Percentiles rank a stretch among this genome's conserved stretches.
Evolutionary conservation across 169 alveolate species (phyloP).

Genomic region (Plasmodium ovale): DNA sequence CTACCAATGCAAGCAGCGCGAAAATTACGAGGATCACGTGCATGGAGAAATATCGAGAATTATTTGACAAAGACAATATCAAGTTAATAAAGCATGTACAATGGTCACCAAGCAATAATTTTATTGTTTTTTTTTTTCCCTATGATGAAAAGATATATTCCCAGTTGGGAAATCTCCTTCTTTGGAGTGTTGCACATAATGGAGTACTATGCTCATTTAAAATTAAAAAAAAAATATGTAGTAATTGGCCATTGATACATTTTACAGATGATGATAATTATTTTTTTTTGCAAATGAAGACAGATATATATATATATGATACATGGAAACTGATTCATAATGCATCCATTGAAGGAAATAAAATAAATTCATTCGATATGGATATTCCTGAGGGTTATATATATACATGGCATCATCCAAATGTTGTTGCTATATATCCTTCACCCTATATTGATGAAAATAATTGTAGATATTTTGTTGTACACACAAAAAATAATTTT

Average conservation of each 20-base stretch:
- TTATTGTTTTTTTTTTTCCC: conserved; percentile 50
- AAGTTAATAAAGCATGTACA: conserved; percentile 59
- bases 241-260: conserved; percentile 59
- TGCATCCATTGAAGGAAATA: too few relatives aligned
- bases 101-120: conserved; percentile 57
- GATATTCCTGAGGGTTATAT: conserved; percentile 37
- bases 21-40: conserved; percentile 13
- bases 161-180: conserved; percentile 19
- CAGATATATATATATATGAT: conserved; percentile 48
- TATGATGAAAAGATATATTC: conserved; percentile 26
- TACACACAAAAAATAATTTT: conserved; percentile 60
- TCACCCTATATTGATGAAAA: conserved; percentile 30
- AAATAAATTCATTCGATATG: background rate
- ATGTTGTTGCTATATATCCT: conserved; percentile 36
- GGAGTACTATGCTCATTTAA: conserved; percentile 39
- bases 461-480: conserved; percentile 25
- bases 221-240: conserved; percentile 46
- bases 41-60: conserved; percentile 9
- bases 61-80: conserved; percentile 31
- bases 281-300: conserved; percentile 44
- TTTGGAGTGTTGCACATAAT: conserved; percentile 18
- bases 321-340: conserved; percentile 2
- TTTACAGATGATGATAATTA: conserved; percentile 50
- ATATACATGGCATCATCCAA: conserved; percentile 51
- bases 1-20: background rate